Percentiles rank a stretch among this genome's conserved stretches.
Conservation (phyloP, 2,329 filamentous ascomycete genomes). For the Fusarium nanum region DNA sequence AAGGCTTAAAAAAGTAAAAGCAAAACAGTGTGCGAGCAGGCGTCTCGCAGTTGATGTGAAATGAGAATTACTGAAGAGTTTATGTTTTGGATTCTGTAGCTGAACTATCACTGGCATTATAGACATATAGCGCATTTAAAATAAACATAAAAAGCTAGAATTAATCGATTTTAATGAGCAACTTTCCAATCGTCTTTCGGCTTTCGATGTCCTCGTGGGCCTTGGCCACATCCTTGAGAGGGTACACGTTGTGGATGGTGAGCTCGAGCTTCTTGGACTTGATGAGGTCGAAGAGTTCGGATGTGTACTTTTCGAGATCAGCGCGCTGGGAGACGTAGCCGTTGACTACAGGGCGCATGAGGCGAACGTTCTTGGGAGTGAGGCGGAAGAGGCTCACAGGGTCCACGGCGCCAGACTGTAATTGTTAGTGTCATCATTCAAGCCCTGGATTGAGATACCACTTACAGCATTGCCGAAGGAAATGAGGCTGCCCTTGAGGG, state of each 20-base stretch:
- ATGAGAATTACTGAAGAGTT: constrained; percentile 18
- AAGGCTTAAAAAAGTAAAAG: constrained; percentile 42
- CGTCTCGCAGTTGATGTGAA: constrained; percentile 29
- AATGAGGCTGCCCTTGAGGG: constrained; percentile 80
- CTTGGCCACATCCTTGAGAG: constrained; percentile 75
- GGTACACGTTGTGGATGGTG: constrained; percentile 80
- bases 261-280: constrained; percentile 76
- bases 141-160: constrained; percentile 31
- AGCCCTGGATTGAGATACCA: background rate
- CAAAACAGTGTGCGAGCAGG: constrained; percentile 25
- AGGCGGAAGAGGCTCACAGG: constrained; percentile 70
- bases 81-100: constrained; percentile 37
- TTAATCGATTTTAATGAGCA: constrained; percentile 74
- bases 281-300: constrained; percentile 80
- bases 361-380: constrained; percentile 78
- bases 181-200: constrained; percentile 85
- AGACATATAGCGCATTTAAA: constrained; percentile 37
- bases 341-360: constrained; percentile 80
- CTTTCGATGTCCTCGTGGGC: constrained; percentile 85
- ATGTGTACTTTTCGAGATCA: constrained; percentile 76
- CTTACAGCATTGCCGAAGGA: constrained; percentile 84
- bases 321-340: constrained; percentile 76
- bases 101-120: constrained; percentile 40
- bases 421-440: constrained; percentile 18
- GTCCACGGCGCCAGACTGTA: constrained; percentile 75